A percentile compares a stretch with the other conserved stretches of the same genome.
Conservation (phyloP, 805 yeast genomes). For the Sugiyamaella floridensis region DNA sequence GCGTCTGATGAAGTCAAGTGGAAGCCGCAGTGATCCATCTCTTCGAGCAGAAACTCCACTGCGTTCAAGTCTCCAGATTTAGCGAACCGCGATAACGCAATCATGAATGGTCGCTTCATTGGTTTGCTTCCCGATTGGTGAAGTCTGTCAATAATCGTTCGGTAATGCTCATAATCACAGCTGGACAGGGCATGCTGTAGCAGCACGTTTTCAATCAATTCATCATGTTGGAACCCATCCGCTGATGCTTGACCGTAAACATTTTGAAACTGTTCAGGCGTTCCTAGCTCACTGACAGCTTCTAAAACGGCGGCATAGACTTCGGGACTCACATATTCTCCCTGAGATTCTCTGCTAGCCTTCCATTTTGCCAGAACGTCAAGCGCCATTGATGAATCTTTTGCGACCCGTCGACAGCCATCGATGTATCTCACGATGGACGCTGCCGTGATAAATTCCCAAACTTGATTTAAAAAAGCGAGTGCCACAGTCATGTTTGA, state of each 20-base stretch:
- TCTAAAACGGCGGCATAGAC: slow-evolving; percentile 9
- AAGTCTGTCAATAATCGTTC: not conserved
- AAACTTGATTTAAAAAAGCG: slow-evolving; percentile 15
- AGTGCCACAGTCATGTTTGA: slow-evolving; percentile 14
- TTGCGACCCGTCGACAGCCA: slow-evolving; percentile 9
- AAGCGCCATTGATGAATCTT: slow-evolving; percentile 9
- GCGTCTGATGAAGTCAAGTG: not conserved
- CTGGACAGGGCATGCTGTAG: slow-evolving; percentile 8
- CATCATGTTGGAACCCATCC: slow-evolving; percentile 5
- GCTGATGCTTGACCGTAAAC: slow-evolving; percentile 3
- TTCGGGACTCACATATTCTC: not conserved
- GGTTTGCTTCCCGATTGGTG: not conserved
- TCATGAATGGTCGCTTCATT: not conserved
- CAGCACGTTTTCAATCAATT: slow-evolving; percentile 6
- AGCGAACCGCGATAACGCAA: not conserved
- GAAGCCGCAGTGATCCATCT: not conserved
- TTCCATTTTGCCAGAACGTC: slow-evolving; percentile 14
- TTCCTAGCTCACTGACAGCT: slow-evolving; percentile 4
- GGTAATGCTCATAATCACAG: not conserved
- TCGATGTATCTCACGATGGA: slow-evolving; percentile 10
- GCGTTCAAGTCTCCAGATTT: not conserved
- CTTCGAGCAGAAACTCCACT: not conserved
- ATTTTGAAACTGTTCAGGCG: not conserved
- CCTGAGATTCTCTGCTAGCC: not conserved
- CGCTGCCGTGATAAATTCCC: slow-evolving; percentile 6